phyloP scores from a whole-genome alignment of 306 rosid genomes.

The Argentina anserina region DNA sequence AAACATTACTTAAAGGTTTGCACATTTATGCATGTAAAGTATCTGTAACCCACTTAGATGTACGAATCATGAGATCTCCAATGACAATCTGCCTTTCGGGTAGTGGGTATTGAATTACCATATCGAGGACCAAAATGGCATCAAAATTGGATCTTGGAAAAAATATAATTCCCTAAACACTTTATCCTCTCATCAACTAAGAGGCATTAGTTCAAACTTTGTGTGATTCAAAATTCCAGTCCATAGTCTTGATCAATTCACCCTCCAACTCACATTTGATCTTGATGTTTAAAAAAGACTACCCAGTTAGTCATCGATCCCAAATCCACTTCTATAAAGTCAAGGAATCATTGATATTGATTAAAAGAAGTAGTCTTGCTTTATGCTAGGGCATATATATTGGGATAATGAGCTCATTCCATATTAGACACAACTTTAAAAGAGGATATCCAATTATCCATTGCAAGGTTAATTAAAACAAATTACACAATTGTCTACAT shows the following conservation, averaged over 20 bases:
- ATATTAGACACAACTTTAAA: background rate
- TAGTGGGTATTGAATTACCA: conserved; percentile 33
- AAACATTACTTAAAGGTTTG: background rate
- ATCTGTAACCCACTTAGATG: conserved; percentile 9
- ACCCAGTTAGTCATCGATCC: background rate
- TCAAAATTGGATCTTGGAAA: conserved; percentile 15
- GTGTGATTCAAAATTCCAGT: background rate
- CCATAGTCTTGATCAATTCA: background rate
- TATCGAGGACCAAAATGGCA: conserved; percentile 15
- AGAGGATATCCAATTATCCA: background rate
- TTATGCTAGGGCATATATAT: background rate
- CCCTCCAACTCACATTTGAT: background rate
- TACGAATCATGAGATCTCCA: background rate
- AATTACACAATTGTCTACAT: background rate
- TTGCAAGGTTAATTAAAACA: background rate
- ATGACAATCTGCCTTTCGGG: conserved; percentile 20
- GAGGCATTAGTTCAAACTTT: conserved; percentile 1
- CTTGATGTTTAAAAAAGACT: background rate
- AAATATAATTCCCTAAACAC: background rate
- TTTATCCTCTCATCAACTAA: background rate
- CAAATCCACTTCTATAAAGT: background rate
- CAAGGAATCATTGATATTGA: background rate
- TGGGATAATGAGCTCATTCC: background rate
- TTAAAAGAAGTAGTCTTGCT: background rate
- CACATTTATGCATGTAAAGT: conserved; percentile 1